Conservation (phyloP, 495 filamentous ascomycete genomes). For the Choiromyces venosus region DNA sequence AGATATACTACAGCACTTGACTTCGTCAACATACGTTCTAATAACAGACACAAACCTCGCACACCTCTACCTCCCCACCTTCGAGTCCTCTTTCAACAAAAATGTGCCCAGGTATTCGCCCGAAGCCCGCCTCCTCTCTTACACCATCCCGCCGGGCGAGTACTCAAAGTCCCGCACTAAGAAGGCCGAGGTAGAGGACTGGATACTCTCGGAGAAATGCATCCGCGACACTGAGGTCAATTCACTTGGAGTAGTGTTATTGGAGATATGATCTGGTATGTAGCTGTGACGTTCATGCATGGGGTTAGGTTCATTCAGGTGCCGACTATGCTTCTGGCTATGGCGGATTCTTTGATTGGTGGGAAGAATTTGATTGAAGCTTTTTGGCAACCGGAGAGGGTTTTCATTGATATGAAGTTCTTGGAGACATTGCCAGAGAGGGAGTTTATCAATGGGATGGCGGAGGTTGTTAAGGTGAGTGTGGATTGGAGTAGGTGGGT, state of each 20-base stretch:
- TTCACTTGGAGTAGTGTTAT: slow-evolving; percentile 94
- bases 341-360: slow-evolving; percentile 98
- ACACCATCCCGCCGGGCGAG: slow-evolving; percentile 84
- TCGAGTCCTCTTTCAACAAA: slow-evolving; percentile 64
- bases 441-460: slow-evolving; percentile 98
- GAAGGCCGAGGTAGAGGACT: slow-evolving; percentile 93
- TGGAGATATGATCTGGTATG: slow-evolving; percentile 94
- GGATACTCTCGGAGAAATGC: slow-evolving; percentile 88
- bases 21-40: slow-evolving; percentile 87
- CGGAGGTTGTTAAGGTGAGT: slow-evolving; percentile 79
- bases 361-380: slow-evolving; percentile 95
- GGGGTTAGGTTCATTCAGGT: slow-evolving; percentile 95
- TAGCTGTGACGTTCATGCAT: slow-evolving; percentile 96
- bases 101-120: slow-evolving; percentile 47
- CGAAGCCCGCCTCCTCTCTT: slow-evolving; percentile 70
- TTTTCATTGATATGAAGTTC: slow-evolving; percentile 92
- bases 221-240: slow-evolving; percentile 91
- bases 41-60: slow-evolving; percentile 93
- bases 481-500: background rate
- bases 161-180: slow-evolving; percentile 86
- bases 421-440: slow-evolving; percentile 83
- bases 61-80: slow-evolving; percentile 68
- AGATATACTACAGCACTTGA: slow-evolving; percentile 70
- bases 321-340: slow-evolving; percentile 86
- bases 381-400: slow-evolving; percentile 90